phyloP scores from a whole-genome alignment of 345 rosid species.

The Dipteronia dyeriana region DNA sequence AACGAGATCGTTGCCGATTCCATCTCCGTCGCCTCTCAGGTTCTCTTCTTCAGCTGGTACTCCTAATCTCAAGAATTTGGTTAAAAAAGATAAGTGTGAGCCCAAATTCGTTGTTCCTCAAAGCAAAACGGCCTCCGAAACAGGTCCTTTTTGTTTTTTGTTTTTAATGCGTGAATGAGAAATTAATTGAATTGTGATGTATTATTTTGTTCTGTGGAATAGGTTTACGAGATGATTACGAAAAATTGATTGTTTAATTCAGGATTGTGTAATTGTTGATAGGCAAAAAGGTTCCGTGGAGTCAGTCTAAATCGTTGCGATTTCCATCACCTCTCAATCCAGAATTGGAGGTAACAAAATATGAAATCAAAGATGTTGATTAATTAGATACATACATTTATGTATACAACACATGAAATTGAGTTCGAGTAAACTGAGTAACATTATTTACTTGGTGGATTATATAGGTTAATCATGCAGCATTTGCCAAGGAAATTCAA shows the following conservation, averaged over 20 bases:
- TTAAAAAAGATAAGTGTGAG: constrained; percentile 27
- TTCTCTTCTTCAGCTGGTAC: constrained; percentile 43
- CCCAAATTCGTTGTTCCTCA: constrained; percentile 5
- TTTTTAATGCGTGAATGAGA: neutral
- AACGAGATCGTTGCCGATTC: constrained; percentile 53
- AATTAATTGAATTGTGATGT: neutral
- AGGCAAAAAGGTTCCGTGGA: constrained; percentile 66
- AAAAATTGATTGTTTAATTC: neutral
- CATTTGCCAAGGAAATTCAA: constrained; percentile 73
- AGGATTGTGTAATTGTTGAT: constrained; percentile 18
- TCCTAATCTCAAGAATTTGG: constrained; percentile 26
- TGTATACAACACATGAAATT: neutral
- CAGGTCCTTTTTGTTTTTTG: constrained; percentile 1
- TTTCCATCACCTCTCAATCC: constrained; percentile 48
- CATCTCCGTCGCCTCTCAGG: constrained; percentile 57
- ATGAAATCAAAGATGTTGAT: neutral
- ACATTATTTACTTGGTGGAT: neutral
- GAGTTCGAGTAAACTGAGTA: neutral
- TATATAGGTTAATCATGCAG: constrained; percentile 59
- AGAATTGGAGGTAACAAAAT: constrained; percentile 61
- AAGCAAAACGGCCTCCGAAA: constrained; percentile 2
- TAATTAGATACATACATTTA: neutral
- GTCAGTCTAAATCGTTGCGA: constrained; percentile 66
- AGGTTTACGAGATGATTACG: too few species aligned
- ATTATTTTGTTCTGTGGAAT: too few species aligned